Percentiles rank a stretch among this genome's conserved stretches.
These are phyloP conservation scores for Trichoderma sp. DNA, from an alignment of 2,329 filamentous ascomycete genomes.

Conservation along the genomic window DNA sequence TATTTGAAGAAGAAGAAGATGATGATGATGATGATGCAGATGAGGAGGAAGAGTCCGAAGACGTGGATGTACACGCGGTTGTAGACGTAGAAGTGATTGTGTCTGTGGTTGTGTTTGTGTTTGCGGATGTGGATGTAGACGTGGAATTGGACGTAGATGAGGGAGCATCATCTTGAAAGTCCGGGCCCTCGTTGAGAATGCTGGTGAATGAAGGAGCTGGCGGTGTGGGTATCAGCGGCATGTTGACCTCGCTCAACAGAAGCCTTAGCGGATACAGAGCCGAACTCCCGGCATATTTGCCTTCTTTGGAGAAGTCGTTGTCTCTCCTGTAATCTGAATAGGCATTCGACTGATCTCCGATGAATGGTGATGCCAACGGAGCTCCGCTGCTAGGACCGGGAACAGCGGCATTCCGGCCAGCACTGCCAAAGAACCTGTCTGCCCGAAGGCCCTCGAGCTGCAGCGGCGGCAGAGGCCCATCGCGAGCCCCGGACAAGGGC, in stretches of 20 bases:
- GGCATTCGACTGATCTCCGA: slow-evolving; percentile 24
- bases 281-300: slow-evolving; percentile 26
- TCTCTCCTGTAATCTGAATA: slow-evolving; percentile 27
- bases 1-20: background rate
- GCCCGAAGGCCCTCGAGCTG: slow-evolving; percentile 48
- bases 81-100: background rate
- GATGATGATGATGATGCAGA: background rate
- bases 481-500: slow-evolving; percentile 35
- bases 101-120: background rate
- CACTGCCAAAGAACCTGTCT: slow-evolving; percentile 33
- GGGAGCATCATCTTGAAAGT: slow-evolving; percentile 44
- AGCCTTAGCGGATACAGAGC: slow-evolving; percentile 40
- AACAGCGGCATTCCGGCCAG: slow-evolving; percentile 11
- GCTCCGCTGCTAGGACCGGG: slow-evolving; percentile 8
- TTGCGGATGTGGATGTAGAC: background rate
- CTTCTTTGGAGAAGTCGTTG: slow-evolving; percentile 24
- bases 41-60: background rate
- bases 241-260: slow-evolving; percentile 37
- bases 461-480: slow-evolving; percentile 51
- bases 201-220: slow-evolving; percentile 45
- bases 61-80: background rate
- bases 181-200: slow-evolving; percentile 46
- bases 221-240: slow-evolving; percentile 26
- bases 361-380: slow-evolving; percentile 21
- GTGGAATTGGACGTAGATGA: background rate